Evolutionary conservation across 257 asterid genomes (phyloP).

Genomic region (Anisodus acutangulus): DNA sequence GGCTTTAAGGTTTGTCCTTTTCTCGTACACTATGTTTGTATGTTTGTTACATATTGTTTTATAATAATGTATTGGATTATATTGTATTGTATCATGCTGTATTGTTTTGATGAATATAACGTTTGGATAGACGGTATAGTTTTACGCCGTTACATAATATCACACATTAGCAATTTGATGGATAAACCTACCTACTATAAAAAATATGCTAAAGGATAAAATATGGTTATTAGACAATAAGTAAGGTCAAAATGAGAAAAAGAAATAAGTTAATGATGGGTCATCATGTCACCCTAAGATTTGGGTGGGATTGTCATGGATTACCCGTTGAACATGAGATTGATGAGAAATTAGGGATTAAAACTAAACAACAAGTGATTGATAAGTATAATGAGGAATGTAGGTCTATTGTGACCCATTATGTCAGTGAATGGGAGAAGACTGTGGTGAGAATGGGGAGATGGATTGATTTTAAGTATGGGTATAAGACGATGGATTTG

Average conservation of each 20-base stretch:
- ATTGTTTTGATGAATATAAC: too few relatives aligned
- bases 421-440: conserved; percentile 92
- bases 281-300: conserved; percentile 89
- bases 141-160: too few relatives aligned
- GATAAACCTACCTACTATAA: too few relatives aligned
- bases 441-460: conserved; percentile 90
- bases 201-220: too few relatives aligned
- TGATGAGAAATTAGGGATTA: conserved; percentile 66
- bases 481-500: conserved; percentile 94
- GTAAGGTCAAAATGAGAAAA: too few relatives aligned
- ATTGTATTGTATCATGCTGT: too few relatives aligned
- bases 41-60: not conserved
- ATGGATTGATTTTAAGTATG: conserved; percentile 92
- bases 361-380: conserved; percentile 72
- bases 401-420: conserved; percentile 67
- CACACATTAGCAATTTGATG: too few relatives aligned
- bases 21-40: not conserved
- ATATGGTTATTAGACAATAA: too few relatives aligned
- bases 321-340: conserved; percentile 94
- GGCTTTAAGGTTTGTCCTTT: conserved; percentile 78
- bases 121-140: too few relatives aligned
- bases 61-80: not conserved
- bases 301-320: conserved; percentile 98
- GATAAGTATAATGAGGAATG: conserved; percentile 85
- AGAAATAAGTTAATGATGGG: conserved; percentile 54